Conservation (phyloP, 2,329 filamentous ascomycete genomes). For the Fusarium verticillioides region DNA sequence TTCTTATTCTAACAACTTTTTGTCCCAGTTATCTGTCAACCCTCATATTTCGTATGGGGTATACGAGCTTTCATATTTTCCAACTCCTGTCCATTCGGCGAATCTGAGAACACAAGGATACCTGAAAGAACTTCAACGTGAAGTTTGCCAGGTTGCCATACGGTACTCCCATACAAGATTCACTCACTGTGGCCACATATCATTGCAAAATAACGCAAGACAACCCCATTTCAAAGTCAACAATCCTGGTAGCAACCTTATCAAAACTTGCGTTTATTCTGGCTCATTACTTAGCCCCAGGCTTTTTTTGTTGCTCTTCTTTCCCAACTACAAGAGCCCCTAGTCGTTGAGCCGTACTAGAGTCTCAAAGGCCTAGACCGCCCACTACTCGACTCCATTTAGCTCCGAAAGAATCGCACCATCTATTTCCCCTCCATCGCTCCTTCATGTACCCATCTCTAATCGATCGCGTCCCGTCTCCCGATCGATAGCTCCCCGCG, state of each 20-base stretch:
- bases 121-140: conserved; percentile 2
- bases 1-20: conserved; percentile 16
- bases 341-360: conserved; percentile 28
- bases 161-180: neutral
- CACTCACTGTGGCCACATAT: neutral
- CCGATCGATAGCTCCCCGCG: conserved; percentile 39
- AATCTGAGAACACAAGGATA: neutral
- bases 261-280: conserved; percentile 5
- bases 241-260: conserved; percentile 8
- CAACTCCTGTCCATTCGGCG: neutral
- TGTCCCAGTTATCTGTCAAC: conserved; percentile 9
- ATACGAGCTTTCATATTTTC: neutral
- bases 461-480: conserved; percentile 41
- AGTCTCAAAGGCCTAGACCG: conserved; percentile 41
- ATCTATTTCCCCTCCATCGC: conserved; percentile 43
- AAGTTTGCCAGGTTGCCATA: conserved; percentile 12
- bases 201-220: conserved; percentile 4
- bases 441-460: conserved; percentile 41
- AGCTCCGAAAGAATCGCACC: conserved; percentile 45
- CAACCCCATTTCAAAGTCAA: neutral
- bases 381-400: conserved; percentile 40
- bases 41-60: neutral
- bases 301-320: conserved; percentile 14
- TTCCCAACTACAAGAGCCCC: conserved; percentile 24
- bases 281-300: conserved; percentile 7